Conservation (phyloP, 176 grass and related monocot genomes). For the Ensete glaucum region DNA sequence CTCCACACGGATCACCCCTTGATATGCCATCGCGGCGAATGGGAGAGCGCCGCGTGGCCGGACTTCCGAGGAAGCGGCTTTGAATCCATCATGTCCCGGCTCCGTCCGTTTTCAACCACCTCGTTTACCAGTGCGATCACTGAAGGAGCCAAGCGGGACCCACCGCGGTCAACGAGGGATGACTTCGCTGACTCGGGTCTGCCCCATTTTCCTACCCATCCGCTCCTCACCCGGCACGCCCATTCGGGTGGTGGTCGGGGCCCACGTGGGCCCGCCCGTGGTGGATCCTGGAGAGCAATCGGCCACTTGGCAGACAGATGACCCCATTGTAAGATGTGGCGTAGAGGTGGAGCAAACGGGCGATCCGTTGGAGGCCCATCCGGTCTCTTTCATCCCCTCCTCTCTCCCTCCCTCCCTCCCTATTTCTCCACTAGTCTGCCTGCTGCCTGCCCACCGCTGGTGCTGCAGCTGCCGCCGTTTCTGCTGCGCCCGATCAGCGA, state of each 20-base stretch:
- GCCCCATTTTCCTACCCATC: not conserved
- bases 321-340: not conserved
- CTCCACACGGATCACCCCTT: too few relatives aligned
- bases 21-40: too few relatives aligned
- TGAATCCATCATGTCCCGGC: too few relatives aligned
- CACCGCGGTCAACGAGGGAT: too few relatives aligned
- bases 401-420: too few relatives aligned
- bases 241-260: not conserved
- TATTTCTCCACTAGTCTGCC: not conserved
- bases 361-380: not conserved
- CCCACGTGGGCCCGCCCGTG: not conserved
- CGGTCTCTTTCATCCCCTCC: constrained; percentile 1
- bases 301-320: not conserved
- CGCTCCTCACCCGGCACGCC: not conserved
- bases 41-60: too few relatives aligned
- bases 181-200: too few relatives aligned
- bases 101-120: too few relatives aligned
- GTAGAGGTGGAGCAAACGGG: not conserved
- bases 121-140: too few relatives aligned
- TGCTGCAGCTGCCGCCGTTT: constrained; percentile 5
- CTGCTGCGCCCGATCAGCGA: constrained; percentile 29
- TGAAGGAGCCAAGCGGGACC: too few relatives aligned
- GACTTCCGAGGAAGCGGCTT: too few relatives aligned
- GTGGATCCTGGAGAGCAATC: not conserved
- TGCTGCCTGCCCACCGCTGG: constrained; percentile 7